A percentile compares a stretch with the other conserved stretches of the same genome.
phyloP scores from a whole-genome alignment of 164 flowering plant genomes.

The Stephania japonica region DNA sequence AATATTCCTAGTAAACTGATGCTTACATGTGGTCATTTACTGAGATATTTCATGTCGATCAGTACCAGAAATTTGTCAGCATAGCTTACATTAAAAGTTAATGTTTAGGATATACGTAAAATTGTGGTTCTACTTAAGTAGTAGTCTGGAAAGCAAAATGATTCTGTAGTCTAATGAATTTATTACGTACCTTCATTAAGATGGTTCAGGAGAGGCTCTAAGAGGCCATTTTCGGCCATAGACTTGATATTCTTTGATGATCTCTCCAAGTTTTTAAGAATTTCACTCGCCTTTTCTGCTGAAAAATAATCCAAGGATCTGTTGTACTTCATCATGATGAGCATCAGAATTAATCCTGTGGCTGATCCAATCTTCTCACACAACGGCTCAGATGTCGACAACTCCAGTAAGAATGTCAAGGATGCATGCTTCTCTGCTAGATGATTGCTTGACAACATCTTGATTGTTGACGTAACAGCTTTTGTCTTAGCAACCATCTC shows the following conservation, averaged over 20 bases:
- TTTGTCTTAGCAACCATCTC: constrained; percentile 34
- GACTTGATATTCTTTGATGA: constrained; percentile 49
- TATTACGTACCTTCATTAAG: constrained; percentile 49
- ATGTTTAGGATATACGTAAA: too few relatives aligned
- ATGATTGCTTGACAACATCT: constrained; percentile 46
- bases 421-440: constrained; percentile 39
- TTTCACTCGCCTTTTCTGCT: constrained; percentile 46
- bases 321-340: constrained; percentile 49
- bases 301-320: constrained; percentile 37
- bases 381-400: constrained; percentile 39
- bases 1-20: too few relatives aligned
- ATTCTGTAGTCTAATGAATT: constrained; percentile 3
- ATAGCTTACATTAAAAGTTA: too few relatives aligned
- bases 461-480: constrained; percentile 33
- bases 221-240: constrained; percentile 76
- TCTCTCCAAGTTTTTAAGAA: constrained; percentile 52
- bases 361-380: constrained; percentile 44
- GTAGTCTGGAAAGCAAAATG: background rate
- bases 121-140: background rate
- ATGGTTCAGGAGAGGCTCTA: constrained; percentile 63
- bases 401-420: constrained; percentile 48
- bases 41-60: background rate
- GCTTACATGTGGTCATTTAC: background rate
- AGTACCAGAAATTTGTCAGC: too few relatives aligned
- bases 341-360: constrained; percentile 59